Evolutionary conservation across 768 basidiomycete genomes (phyloP).

Genomic region (Phanerochaete carnosa): DNA sequence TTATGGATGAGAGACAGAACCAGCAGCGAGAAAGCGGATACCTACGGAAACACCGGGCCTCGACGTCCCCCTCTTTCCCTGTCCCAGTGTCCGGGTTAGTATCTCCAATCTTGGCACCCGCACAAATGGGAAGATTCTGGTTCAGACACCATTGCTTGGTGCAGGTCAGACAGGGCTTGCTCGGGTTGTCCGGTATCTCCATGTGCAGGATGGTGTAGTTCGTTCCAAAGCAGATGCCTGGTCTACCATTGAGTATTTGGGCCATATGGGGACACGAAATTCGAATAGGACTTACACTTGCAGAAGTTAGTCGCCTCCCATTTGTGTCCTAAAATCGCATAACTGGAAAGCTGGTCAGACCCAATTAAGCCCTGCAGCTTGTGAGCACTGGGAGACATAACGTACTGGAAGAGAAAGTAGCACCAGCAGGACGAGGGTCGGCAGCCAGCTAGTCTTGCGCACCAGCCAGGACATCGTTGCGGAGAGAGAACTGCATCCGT

Average conservation of each 20-base stretch:
- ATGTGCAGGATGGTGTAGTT: slow-evolving; percentile 86
- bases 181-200: slow-evolving; percentile 76
- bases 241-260: not conserved
- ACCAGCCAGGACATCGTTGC: slow-evolving; percentile 11
- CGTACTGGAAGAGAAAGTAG: slow-evolving; percentile 18
- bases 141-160: slow-evolving; percentile 96
- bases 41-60: slow-evolving; percentile 94
- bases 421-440: slow-evolving; percentile 17
- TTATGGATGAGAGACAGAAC: not conserved
- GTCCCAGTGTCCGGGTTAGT: slow-evolving; percentile 91
- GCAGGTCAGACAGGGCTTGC: slow-evolving; percentile 89
- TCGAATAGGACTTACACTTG: slow-evolving; percentile 57
- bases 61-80: slow-evolving; percentile 93
- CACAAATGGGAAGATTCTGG: slow-evolving; percentile 83
- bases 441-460: slow-evolving; percentile 15
- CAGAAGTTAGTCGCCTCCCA: slow-evolving; percentile 93
- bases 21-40: slow-evolving; percentile 16
- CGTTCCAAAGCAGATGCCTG: slow-evolving; percentile 88
- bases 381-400: not conserved
- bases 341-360: slow-evolving; percentile 32
- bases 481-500: not conserved
- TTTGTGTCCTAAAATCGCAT: slow-evolving; percentile 50
- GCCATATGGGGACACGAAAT: not conserved
- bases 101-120: slow-evolving; percentile 78
- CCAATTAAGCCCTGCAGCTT: not conserved